Conservation (phyloP, 169 alveolate genomes). For the Eimeria zaria region DNA sequence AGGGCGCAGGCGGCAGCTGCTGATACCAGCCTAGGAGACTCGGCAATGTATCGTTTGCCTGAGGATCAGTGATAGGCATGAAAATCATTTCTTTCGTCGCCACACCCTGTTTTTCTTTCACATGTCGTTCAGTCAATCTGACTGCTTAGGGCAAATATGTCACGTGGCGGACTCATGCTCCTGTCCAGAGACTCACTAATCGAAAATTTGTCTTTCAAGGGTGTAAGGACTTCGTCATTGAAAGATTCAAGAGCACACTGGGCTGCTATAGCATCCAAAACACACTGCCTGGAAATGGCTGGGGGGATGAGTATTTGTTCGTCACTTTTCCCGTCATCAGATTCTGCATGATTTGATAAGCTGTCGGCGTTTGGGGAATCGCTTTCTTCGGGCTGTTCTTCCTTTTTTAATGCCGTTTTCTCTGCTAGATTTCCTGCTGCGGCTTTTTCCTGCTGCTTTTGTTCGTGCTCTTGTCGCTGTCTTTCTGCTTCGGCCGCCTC, state of each 20-base stretch:
- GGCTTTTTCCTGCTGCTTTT: neutral
- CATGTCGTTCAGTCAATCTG: too few species aligned
- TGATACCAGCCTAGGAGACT: slow-evolving; percentile 16
- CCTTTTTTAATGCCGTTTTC: neutral
- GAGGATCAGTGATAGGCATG: neutral
- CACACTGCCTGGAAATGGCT: slow-evolving; percentile 17
- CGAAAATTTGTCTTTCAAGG: neutral
- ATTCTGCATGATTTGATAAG: neutral
- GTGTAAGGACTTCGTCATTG: slow-evolving; percentile 36
- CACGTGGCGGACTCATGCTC: neutral
- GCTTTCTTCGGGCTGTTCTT: neutral
- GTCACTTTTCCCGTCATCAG: slow-evolving; percentile 2
- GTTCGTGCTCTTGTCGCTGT: neutral
- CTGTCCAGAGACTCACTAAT: neutral
- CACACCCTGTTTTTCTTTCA: neutral
- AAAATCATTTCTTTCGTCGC: too few species aligned
- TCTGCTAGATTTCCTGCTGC: neutral
- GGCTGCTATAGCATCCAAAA: slow-evolving; percentile 13
- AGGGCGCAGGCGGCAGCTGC: slow-evolving; percentile 61
- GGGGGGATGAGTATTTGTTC: neutral
- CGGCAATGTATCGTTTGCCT: slow-evolving; percentile 44
- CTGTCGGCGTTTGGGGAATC: neutral
- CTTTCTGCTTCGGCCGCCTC: slow-evolving; percentile 5
- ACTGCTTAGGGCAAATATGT: neutral
- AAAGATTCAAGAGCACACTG: slow-evolving; percentile 10